Conservation (phyloP, 805 yeast genomes). For the Nakazawaea ernobii region DNA sequence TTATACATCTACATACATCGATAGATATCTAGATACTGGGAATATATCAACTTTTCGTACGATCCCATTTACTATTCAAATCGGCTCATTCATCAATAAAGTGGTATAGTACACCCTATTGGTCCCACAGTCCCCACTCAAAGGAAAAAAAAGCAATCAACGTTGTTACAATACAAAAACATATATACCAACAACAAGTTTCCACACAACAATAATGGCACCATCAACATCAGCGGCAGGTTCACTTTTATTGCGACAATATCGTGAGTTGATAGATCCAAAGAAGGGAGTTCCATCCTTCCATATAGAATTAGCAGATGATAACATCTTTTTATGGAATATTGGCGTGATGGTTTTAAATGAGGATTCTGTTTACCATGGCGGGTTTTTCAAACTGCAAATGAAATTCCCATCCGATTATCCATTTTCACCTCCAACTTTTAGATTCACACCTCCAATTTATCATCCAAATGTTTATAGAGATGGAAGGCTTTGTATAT, state of each 20-base stretch:
- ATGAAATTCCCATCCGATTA: constrained; percentile 90
- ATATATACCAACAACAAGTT: neutral
- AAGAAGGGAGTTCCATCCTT: constrained; percentile 50
- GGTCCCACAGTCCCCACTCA: too few relatives aligned
- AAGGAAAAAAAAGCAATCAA: too few relatives aligned
- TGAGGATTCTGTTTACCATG: constrained; percentile 86
- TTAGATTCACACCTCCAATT: constrained; percentile 87
- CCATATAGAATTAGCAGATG: constrained; percentile 39
- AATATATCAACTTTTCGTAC: too few relatives aligned
- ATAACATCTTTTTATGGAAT: constrained; percentile 63
- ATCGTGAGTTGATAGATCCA: constrained; percentile 88
- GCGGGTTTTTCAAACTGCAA: constrained; percentile 91
- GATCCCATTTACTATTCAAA: too few relatives aligned
- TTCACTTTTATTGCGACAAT: constrained; percentile 86
- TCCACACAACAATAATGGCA: constrained; percentile 5
- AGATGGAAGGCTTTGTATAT: constrained; percentile 89
- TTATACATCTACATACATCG: too few relatives aligned
- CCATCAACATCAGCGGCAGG: constrained; percentile 42
- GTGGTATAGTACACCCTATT: too few relatives aligned
- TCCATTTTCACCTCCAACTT: constrained; percentile 90
- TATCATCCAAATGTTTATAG: constrained; percentile 94
- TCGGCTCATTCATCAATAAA: too few relatives aligned
- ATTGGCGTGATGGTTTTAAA: constrained; percentile 89
- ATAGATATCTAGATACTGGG: too few relatives aligned
- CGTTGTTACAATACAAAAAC: too few relatives aligned